Conservation (phyloP, 495 filamentous ascomycete genomes). For the Penicillium nucicola region DNA sequence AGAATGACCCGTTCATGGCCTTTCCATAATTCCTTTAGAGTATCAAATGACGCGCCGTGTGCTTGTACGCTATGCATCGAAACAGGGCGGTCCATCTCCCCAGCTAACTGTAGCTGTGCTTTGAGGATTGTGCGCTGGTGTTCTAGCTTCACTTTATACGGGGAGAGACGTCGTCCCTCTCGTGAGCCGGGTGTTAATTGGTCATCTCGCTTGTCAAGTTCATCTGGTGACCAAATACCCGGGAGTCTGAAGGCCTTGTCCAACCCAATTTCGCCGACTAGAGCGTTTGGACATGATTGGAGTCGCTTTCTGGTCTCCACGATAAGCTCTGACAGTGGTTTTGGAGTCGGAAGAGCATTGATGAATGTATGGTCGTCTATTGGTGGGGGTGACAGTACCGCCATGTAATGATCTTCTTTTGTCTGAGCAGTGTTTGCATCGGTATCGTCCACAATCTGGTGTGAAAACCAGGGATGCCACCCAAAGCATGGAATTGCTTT, state of each 20-base stretch:
- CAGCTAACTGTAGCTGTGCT: conserved; percentile 83
- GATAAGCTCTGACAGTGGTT: conserved; percentile 63
- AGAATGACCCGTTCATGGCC: conserved; percentile 71
- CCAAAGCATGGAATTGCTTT: conserved; percentile 79
- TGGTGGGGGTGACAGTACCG: conserved; percentile 56
- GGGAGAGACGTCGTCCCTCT: conserved; percentile 72
- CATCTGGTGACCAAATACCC: conserved; percentile 51
- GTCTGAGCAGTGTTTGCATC: conserved; percentile 14
- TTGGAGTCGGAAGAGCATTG: conserved; percentile 65
- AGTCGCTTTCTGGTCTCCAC: conserved; percentile 62
- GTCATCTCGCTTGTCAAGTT: conserved; percentile 50
- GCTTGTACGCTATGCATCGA: conserved; percentile 91
- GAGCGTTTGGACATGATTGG: conserved; percentile 57
- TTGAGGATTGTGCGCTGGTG: conserved; percentile 76
- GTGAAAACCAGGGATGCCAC: conserved; percentile 99
- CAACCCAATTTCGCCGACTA: conserved; percentile 87
- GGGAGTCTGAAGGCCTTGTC: conserved; percentile 87
- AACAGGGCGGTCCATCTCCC: conserved; percentile 73
- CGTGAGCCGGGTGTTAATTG: conserved; percentile 75
- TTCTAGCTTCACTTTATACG: conserved; percentile 68
- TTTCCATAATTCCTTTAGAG: conserved; percentile 72
- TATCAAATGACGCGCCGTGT: conserved; percentile 77
- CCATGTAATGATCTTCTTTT: conserved; percentile 66
- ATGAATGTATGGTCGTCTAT: conserved; percentile 59
- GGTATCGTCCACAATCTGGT: conserved; percentile 74